phyloP scores from a whole-genome alignment of 192 early-diverging fungal species.

The Endogone sp. region DNA sequence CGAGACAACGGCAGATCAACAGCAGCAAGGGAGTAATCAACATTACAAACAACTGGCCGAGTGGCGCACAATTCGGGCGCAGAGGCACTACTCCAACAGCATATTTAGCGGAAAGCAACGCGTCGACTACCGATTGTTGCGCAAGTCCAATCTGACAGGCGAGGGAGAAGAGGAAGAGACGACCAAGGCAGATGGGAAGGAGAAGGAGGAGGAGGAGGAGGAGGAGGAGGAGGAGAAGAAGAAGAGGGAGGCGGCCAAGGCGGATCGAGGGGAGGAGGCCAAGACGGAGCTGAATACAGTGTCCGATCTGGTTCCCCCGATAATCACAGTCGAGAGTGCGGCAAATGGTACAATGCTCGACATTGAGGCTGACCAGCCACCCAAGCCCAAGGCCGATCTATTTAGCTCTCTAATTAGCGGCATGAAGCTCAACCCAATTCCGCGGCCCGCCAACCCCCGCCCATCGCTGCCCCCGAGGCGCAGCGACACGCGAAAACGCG shows the following conservation, averaged over 20 bases:
- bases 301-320: too few species aligned
- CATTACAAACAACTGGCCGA: neutral
- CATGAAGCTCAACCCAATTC: neutral
- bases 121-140: neutral
- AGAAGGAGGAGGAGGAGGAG: too few species aligned
- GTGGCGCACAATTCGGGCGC: neutral
- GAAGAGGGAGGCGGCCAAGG: too few species aligned
- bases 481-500: neutral
- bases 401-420: too few species aligned
- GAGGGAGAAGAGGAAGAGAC: neutral
- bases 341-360: too few species aligned
- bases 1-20: neutral
- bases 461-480: neutral
- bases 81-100: neutral
- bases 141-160: neutral
- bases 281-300: too few species aligned
- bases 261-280: too few species aligned
- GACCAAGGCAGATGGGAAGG: too few species aligned
- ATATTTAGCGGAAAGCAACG: neutral
- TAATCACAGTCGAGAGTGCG: too few species aligned
- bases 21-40: neutral
- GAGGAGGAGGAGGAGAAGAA: too few species aligned
- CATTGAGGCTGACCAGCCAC: too few species aligned
- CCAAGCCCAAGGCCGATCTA: too few species aligned
- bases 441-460: neutral